These are phyloP conservation scores for Candida sp. DNA, from an alignment of 1,139 yeast species.

Conservation along the genomic window DNA sequence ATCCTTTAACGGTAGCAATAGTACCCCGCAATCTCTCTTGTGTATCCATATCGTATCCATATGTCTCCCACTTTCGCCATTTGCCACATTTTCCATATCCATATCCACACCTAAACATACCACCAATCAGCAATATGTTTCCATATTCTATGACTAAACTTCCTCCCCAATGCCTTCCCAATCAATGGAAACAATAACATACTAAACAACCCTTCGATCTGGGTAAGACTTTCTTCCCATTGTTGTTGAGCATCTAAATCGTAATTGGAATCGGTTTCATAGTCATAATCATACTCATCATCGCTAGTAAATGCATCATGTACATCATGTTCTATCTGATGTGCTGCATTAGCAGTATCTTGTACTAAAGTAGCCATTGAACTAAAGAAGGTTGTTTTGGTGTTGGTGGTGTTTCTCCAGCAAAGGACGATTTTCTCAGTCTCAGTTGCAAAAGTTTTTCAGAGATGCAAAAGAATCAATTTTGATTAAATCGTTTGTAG, in stretches of 20 bases:
- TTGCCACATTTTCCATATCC: no score
- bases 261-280: slow-evolving; percentile 11
- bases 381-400: not conserved
- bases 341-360: not conserved
- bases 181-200: slow-evolving; percentile 63
- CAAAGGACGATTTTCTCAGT: not conserved
- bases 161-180: slow-evolving; percentile 70
- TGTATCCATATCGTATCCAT: no score
- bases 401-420: not conserved
- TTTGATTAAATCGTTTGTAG: not conserved
- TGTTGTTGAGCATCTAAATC: slow-evolving; percentile 57
- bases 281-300: slow-evolving; percentile 12
- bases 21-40: no score
- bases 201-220: slow-evolving; percentile 53
- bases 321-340: not conserved
- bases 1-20: no score
- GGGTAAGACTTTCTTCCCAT: slow-evolving; percentile 76
- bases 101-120: slow-evolving; percentile 11
- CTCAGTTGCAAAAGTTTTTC: not conserved
- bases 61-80: no score
- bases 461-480: no score
- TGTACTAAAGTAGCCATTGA: not conserved
- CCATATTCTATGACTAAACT: slow-evolving; percentile 48
- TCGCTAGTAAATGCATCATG: slow-evolving; percentile 4
- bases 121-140: slow-evolving; percentile 29